phyloP scores from a whole-genome alignment of 108 stramenopile species.

The Nitzschia inconspicua region DNA sequence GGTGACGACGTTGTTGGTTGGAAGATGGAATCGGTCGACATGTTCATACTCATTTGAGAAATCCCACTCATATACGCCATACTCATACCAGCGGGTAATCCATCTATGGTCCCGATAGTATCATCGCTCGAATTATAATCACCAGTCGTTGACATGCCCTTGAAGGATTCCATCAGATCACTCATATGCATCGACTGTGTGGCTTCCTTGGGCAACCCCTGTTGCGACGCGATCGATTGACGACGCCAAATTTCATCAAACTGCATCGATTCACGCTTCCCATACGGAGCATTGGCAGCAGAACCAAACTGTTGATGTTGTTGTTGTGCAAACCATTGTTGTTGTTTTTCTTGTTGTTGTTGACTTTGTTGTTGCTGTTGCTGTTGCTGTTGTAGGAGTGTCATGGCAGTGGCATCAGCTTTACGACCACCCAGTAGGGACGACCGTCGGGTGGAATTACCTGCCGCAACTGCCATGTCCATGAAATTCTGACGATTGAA shows the following conservation, averaged over 20 bases:
- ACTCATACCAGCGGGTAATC: background rate
- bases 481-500: no score
- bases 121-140: constrained; percentile 3
- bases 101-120: constrained; percentile 17
- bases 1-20: background rate
- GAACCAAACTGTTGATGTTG: background rate
- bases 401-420: no score
- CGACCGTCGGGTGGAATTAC: background rate
- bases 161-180: constrained; percentile 38
- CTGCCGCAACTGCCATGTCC: background rate
- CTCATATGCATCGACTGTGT: constrained; percentile 28
- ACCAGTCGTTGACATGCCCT: constrained; percentile 26
- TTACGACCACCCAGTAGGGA: constrained; percentile 13
- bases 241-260: constrained; percentile 3
- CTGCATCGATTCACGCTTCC: constrained; percentile 14
- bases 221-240: background rate
- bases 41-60: constrained; percentile 25
- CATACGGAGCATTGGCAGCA: background rate
- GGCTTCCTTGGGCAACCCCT: background rate
- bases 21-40: constrained; percentile 12
- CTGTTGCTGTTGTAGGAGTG: background rate
- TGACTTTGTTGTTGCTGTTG: background rate
- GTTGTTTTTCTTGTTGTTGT: background rate
- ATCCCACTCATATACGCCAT: constrained; percentile 25
- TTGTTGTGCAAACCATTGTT: background rate